These are phyloP conservation scores for Conticribra weissflogii DNA, from an alignment of 108 stramenopile species.

Conservation along the genomic window DNA sequence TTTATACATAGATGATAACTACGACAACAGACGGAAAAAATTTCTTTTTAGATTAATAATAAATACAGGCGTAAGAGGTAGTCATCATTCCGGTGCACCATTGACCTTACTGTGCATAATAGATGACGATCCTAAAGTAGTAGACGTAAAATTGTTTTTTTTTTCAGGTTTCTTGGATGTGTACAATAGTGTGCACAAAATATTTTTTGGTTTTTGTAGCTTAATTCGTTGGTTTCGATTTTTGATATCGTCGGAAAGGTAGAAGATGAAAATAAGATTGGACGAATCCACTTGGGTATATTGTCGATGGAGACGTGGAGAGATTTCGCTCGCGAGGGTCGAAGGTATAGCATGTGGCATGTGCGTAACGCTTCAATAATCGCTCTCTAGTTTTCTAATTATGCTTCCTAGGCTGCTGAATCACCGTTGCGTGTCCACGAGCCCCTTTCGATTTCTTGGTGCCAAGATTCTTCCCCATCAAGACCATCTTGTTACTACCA, in stretches of 20 bases:
- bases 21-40: no score
- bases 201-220: conserved; percentile 11
- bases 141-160: neutral
- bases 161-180: neutral
- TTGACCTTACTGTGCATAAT: neutral
- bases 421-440: conserved; percentile 6
- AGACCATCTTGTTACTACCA: conserved; percentile 1
- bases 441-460: conserved; percentile 31
- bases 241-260: no score
- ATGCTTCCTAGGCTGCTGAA: conserved; percentile 45
- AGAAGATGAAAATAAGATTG: no score
- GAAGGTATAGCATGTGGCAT: no score
- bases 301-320: no score
- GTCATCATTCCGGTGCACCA: no score
- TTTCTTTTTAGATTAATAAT: no score
- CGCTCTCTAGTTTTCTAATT: neutral
- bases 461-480: conserved; percentile 5
- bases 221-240: conserved; percentile 10
- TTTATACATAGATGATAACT: no score
- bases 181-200: conserved; percentile 4
- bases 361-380: no score
- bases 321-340: no score
- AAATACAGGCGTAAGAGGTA: no score
- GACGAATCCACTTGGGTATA: no score
- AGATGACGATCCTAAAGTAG: neutral